These are phyloP conservation scores for Remersonia thermophila DNA, from an alignment of 2,329 filamentous ascomycete genomes.

Conservation along the genomic window DNA sequence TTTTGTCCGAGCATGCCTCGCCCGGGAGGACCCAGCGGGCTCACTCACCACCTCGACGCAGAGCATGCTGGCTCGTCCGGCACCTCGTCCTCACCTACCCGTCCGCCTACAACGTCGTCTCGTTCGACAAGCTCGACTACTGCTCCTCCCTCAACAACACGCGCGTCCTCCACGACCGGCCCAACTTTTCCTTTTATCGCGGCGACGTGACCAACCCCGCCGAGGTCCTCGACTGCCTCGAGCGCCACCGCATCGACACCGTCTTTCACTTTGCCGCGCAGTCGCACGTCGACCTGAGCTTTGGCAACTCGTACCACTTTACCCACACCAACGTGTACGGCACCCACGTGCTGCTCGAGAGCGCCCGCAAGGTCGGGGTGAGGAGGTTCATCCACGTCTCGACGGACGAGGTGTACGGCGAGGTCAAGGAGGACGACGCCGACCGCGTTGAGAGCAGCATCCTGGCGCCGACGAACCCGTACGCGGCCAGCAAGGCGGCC, in stretches of 20 bases:
- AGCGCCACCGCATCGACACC: constrained; percentile 62
- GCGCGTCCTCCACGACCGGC: constrained; percentile 49
- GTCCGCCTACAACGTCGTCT: constrained; percentile 63
- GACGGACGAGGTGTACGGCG: constrained; percentile 77
- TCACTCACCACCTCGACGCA: constrained; percentile 21
- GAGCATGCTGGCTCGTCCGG: constrained; percentile 71
- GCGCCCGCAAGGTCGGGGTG: constrained; percentile 58
- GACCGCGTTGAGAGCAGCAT: constrained; percentile 63
- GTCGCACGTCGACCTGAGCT: constrained; percentile 71
- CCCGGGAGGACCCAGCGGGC: too few species aligned
- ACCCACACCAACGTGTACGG: constrained; percentile 73
- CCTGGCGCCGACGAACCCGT: constrained; percentile 69
- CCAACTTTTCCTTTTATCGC: constrained; percentile 69
- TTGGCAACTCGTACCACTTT: constrained; percentile 71
- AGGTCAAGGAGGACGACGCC: constrained; percentile 59
- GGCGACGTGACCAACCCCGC: constrained; percentile 63
- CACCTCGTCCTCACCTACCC: constrained; percentile 66
- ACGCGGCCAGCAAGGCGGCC: constrained; percentile 68
- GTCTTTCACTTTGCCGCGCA: constrained; percentile 80
- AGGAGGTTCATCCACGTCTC: constrained; percentile 70
- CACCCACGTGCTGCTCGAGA: constrained; percentile 71
- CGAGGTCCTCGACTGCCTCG: constrained; percentile 58
- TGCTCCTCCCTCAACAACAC: constrained; percentile 74
- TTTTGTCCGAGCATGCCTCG: too few species aligned
- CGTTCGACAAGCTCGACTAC: constrained; percentile 77